phyloP scores from a whole-genome alignment of 768 basidiomycete species.

The Galerina marginata region DNA sequence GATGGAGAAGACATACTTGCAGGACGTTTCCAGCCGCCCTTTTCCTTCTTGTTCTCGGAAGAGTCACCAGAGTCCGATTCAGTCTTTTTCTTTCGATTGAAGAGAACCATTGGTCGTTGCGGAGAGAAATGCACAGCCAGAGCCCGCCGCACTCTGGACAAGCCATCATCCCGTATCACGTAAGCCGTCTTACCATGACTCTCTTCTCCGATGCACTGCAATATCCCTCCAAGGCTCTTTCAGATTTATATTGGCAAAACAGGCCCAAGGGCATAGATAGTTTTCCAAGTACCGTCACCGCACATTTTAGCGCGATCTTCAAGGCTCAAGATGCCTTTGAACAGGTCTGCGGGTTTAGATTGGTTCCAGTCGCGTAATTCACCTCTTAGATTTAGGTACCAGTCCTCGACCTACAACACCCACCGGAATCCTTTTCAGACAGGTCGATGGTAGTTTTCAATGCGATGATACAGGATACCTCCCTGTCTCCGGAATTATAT shows the following conservation, averaged over 20 bases:
- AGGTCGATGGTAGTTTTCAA: conserved; percentile 74
- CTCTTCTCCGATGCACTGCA: conserved; percentile 45
- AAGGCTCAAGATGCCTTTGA: conserved; percentile 42
- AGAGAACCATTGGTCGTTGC: conserved; percentile 54
- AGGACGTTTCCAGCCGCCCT: conserved; percentile 83
- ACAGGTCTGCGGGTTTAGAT: conserved; percentile 34
- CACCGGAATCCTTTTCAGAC: conserved; percentile 54
- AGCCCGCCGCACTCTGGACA: conserved; percentile 13
- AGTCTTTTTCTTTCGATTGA: conserved; percentile 57
- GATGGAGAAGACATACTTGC: conserved; percentile 58
- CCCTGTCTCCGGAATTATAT: conserved; percentile 75
- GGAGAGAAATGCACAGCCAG: conserved; percentile 5
- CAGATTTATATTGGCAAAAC: conserved; percentile 46
- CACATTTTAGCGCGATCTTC: conserved; percentile 54
- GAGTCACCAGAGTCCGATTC: conserved; percentile 46
- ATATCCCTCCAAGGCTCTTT: conserved; percentile 55
- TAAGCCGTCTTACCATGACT: conserved; percentile 52
- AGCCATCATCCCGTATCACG: conserved; percentile 28
- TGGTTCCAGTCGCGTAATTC: neutral
- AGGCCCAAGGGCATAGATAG: conserved; percentile 30
- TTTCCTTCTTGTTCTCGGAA: conserved; percentile 74
- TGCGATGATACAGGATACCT: conserved; percentile 85
- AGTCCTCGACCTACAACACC: conserved; percentile 47
- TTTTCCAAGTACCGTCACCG: conserved; percentile 49
- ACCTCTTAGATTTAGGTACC: conserved; percentile 54